Evolutionary conservation across 1,284 basidiomycete species (phyloP).

Genomic region (Trametes sp.): DNA sequence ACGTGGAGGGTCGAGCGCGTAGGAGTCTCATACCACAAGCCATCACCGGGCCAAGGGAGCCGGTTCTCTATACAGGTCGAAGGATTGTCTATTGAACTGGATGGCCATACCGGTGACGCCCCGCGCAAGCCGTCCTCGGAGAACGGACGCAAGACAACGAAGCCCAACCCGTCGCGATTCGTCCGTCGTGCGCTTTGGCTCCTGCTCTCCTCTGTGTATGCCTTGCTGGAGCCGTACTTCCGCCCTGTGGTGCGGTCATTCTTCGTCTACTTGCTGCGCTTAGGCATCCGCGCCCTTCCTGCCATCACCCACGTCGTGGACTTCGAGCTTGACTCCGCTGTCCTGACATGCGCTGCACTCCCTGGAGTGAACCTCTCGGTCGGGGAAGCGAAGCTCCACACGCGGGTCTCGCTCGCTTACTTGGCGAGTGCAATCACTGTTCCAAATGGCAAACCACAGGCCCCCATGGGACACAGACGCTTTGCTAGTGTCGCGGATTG

Average conservation of each 20-base stretch:
- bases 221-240: constrained; percentile 61
- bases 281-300: constrained; percentile 69
- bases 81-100: constrained; percentile 63
- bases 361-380: constrained; percentile 59
- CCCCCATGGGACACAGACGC: constrained; percentile 33
- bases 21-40: constrained; percentile 60
- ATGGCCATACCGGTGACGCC: constrained; percentile 7
- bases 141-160: constrained; percentile 13
- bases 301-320: constrained; percentile 68
- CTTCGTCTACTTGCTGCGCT: constrained; percentile 61
- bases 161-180: constrained; percentile 55
- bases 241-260: constrained; percentile 66
- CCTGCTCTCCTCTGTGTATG: constrained; percentile 45
- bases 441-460: constrained; percentile 33
- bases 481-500: constrained; percentile 62
- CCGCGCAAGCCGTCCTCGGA: constrained; percentile 4
- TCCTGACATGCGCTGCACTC: constrained; percentile 56
- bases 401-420: constrained; percentile 61
- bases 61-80: constrained; percentile 68
- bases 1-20: constrained; percentile 72
- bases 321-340: constrained; percentile 66
- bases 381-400: constrained; percentile 59
- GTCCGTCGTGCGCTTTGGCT: constrained; percentile 53
- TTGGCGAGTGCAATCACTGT: constrained; percentile 47
- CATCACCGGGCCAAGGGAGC: constrained; percentile 52